Base-by-base conservation (phyloP, 1,139 yeast genomes). In the Hansenula sp. region DNA sequence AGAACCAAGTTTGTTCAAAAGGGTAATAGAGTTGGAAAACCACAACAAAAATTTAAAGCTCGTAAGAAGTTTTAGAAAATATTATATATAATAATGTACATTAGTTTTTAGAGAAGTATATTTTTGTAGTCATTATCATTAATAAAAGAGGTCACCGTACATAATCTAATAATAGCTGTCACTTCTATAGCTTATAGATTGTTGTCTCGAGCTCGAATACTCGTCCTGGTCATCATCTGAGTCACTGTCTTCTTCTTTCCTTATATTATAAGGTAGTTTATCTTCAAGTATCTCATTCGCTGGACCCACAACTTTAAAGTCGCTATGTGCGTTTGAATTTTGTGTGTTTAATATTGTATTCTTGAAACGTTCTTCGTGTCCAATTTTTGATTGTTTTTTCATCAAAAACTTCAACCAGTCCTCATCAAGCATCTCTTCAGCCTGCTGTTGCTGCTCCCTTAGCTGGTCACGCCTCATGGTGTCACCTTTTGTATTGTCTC, bases 51-150 rank as follows among this genome's bases (percentile, higher is more conserved):
- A 52, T 75, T 76, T 52, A 76, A 75, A 61, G 74, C 82, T 21
- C 73, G 72, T 54, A 78, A 74, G 71, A 79, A 77, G 71, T 68
- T 77, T 49, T 77, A n/a, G n/a, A n/a, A n/a, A n/a, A n/a, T n/a
- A n/a, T 27, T 27, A 27, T 21, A 9, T 21, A 21, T 21, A 21
- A 21, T 21, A 21, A 9, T 21, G 24, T 21, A 21, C 6, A 9
- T 21, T n/a, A n/a, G n/a, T n/a, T n/a, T n/a, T n/a, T n/a, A 12
- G 22, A 17, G 4, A 10, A 13, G 13, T 7, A 18, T 18, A 29
- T n/a, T 4, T 12, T 11, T 21, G 13, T 29, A 18, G n/a, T 30
- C n/a, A n/a, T n/a, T n/a, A n/a, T n/a, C n/a, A n/a, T n/a, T n/a
- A n/a, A n/a, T n/a, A n/a, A n/a, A n/a, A n/a, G n/a, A n/a, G n/a